Evolutionary conservation across 345 rosid species (phyloP), one percentile per base, ranked within the genome.

Genomic region (Citrus medica): DNA sequence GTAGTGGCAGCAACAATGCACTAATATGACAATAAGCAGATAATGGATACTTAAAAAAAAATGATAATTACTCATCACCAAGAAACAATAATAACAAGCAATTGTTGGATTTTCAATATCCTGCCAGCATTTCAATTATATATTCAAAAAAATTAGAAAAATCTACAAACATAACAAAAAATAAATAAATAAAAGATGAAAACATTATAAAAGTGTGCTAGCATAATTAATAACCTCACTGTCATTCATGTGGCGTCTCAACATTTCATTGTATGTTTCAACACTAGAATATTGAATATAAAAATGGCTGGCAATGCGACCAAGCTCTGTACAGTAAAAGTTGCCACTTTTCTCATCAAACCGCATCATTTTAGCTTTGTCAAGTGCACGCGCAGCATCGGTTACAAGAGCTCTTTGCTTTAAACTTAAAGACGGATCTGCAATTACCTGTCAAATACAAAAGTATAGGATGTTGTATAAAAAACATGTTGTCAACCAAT

Each of bases 271-370:
- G 91, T 95, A 95, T 40, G 97, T 95, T 89, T 95, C 98, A 60
- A 95, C 99, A 82, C 98, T 95, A 63, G 99, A 91, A 85, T 95
- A 95, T 67, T 95, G 98, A 76, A 95, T 95, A 78, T 95, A 95
- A 81, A 95, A 95, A 88, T 95, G 98, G 86, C 99, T 95, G 48
- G 99, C 97, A 86, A 95, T 94, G 71, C 99, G 98, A 68, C 99
- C 99, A 82, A 95, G 98, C 84, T 95, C 99, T 27, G 98, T 95
- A 71, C 99, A 95, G 79, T 93, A 93, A 81, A 93, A 95, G 77
- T 95, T 95, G 82, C 98, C 99, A 89, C 96, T 93, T 88, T 95
- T 95, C 85, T 95, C 99, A 85, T 95, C 96, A 84, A 95, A 95
- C 76, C 98, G 89, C 99, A 95, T 95, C 99, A 95, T 95, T 86